Percentiles rank a stretch among this genome's conserved stretches.
Evolutionary conservation across 83 land plant species (phyloP).

Genomic region (Thuja plicata): DNA sequence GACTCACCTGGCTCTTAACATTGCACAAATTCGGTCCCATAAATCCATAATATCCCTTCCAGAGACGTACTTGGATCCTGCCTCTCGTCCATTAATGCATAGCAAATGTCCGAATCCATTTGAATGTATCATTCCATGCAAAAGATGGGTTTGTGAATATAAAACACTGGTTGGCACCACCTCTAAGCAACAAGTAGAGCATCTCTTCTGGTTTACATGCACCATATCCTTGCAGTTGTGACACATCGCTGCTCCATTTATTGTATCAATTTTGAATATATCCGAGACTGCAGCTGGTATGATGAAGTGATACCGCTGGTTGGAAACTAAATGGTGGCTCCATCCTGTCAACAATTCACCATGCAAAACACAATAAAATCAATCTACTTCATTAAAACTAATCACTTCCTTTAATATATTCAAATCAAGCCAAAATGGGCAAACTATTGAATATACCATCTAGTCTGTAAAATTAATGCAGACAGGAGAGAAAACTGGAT

Average conservation of each 20-base stretch:
- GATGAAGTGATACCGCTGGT: conserved; percentile 77
- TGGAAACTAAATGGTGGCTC: conserved; percentile 87
- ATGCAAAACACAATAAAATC: neutral
- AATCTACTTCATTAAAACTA: conserved; percentile 9
- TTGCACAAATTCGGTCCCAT: conserved; percentile 86
- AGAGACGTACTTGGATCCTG: conserved; percentile 58
- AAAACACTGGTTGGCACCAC: conserved; percentile 25
- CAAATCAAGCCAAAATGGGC: neutral
- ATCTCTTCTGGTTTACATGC: conserved; percentile 35
- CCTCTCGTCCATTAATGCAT: conserved; percentile 79
- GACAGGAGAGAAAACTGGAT: too few species aligned
- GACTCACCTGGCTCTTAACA: conserved; percentile 59
- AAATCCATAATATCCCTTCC: conserved; percentile 88
- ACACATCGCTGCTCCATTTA: neutral
- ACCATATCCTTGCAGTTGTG: conserved; percentile 7
- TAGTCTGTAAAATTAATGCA: too few species aligned
- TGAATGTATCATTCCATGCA: conserved; percentile 90
- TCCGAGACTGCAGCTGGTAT: conserved; percentile 46
- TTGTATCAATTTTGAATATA: conserved; percentile 11
- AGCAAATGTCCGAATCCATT: conserved; percentile 94
- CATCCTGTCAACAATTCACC: conserved; percentile 54
- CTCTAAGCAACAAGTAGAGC: conserved; percentile 14
- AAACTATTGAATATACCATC: neutral
- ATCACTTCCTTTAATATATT: neutral
- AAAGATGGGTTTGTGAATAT: conserved; percentile 53